Evolutionary conservation across 1,284 basidiomycete genomes (phyloP), one percentile per base, ranked within the genome.

Genomic region (Irpex sp.): DNA sequence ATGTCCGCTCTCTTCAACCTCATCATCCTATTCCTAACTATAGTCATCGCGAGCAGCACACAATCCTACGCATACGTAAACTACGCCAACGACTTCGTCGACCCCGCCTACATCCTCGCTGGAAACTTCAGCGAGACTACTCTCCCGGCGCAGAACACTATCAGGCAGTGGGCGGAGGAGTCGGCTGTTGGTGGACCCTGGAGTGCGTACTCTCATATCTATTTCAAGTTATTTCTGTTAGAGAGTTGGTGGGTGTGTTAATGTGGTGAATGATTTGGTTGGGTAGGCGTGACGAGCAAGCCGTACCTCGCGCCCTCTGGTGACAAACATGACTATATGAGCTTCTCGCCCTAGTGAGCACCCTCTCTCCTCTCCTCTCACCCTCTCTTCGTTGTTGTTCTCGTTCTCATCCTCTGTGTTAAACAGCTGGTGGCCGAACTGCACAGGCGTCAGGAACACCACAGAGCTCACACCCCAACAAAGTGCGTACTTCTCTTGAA

Each of bases 301-400:
- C 67, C 71, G 21, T 66, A 77, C 19, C 62, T 72, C 4, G 75
- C 81, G 12, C 78, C 81, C 0, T 79, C 78, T 39, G 71, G 76
- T 7, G 69, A 82, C 65, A 66, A 71, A 14, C 77, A 77, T 60
- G 82, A 83, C 67, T 85, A 83, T 68, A 68, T 83, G 65, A 83
- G 81, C 61, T 83, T 79, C 78, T 81, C 81, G 35, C 82, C 82
- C 8, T 85, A 84, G 82, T 83, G 66, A 67, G 80, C 72, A 23
- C 12, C 7, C 12, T 2, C 19, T 14, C 14, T n/a, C n/a, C n/a
- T n/a, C 52, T 51, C 45, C 39, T 16, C 18, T 8, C n/a, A n/a
- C n/a, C n/a, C n/a, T n/a, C n/a, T n/a, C n/a, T n/a, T n/a, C n/a
- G n/a, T n/a, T n/a, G n/a, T n/a, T n/a, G n/a, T n/a, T n/a, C n/a